A percentile compares a stretch with the other conserved stretches of the same genome.
phyloP scores from a whole-genome alignment of 768 basidiomycete genomes.

The Lentinus brumalis region DNA sequence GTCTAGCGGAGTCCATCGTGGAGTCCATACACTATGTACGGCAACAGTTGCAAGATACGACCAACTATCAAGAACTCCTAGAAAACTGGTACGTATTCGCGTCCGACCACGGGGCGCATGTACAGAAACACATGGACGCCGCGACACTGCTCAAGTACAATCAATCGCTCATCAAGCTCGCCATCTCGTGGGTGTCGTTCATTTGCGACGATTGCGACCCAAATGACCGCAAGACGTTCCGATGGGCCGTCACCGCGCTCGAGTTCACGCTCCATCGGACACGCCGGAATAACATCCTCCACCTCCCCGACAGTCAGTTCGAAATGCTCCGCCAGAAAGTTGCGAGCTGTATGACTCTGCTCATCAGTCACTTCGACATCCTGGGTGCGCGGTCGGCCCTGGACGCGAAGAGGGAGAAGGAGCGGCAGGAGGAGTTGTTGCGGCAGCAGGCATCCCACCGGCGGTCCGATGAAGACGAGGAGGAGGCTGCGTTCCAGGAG shows the following conservation, averaged over 20 bases:
- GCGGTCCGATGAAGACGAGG: constrained; percentile 52
- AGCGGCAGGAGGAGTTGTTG: constrained; percentile 68
- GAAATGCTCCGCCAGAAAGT: constrained; percentile 89
- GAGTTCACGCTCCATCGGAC: constrained; percentile 91
- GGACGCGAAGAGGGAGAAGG: constrained; percentile 90
- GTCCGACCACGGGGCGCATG: constrained; percentile 93
- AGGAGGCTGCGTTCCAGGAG: constrained; percentile 40
- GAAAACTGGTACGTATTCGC: constrained; percentile 96
- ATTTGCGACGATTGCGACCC: constrained; percentile 98
- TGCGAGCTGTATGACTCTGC: constrained; percentile 93
- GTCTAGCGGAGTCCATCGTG: constrained; percentile 90
- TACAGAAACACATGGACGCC: constrained; percentile 85
- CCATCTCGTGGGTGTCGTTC: constrained; percentile 98
- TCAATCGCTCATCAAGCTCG: constrained; percentile 80
- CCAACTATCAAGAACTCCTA: constrained; percentile 78
- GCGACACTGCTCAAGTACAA: constrained; percentile 73
- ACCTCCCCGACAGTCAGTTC: constrained; percentile 88
- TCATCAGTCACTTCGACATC: constrained; percentile 97
- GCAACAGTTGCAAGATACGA: constrained; percentile 57
- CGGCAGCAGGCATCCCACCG: constrained; percentile 54
- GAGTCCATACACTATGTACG: constrained; percentile 89
- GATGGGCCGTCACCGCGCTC: constrained; percentile 96
- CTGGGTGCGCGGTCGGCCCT: constrained; percentile 88
- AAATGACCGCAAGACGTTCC: constrained; percentile 92
- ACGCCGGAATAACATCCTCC: constrained; percentile 83